Base-by-base conservation (phyloP, 1,284 basidiomycete genomes). In the Pseudozyma pruni region DNA sequence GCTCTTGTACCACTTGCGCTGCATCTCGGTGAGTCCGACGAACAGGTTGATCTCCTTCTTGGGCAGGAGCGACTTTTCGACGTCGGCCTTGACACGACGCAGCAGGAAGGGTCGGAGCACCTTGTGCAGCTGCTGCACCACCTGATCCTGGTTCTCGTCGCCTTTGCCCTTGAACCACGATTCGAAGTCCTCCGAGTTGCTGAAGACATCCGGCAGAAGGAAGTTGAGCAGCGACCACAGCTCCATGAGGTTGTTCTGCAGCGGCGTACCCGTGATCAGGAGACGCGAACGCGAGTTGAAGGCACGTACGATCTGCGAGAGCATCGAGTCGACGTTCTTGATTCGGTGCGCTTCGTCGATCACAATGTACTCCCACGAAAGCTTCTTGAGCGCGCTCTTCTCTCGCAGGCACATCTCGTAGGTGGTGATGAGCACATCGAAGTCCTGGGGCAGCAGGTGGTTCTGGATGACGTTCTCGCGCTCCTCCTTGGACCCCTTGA, bases 31-130 rank as follows among this genome's bases (percentile, higher is more conserved):
- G 72, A 98, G 87, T 53, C 95, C 95, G 58, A 99, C 92, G 72
- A 98, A 99, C 55, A 98, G 92, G 81, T 98, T 99, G 83, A 98
- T 94, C 82, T 98, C 96, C 86, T 98, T 98, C 85, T 98, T 98
- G 2, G 96, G 95, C 64, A 98, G 83, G 29, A 98, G 86, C 64
- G 89, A 92, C 86, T 98, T 98, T 86, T 99, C 95, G 3, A 98
- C 96, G 80, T 99, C 96, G 13, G 90, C 87, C 86, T 99, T 99
- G 79, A 98, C 95, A 53, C 96, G 88, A 49, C 95, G 88, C 31
- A 98, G 86, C 66, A 99, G 86, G 87, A 98, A 98, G 4, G 95
- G 95, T 27, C 95, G 86, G 7, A 99, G 84, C 63, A 98, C 97
- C 84, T 97, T 97, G 85, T 99, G 96, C 48, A 98, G 86, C 47